These are phyloP conservation scores for Hypoxylon sp. DNA, from an alignment of 2,329 filamentous ascomycete genomes.

Conservation along the genomic window DNA sequence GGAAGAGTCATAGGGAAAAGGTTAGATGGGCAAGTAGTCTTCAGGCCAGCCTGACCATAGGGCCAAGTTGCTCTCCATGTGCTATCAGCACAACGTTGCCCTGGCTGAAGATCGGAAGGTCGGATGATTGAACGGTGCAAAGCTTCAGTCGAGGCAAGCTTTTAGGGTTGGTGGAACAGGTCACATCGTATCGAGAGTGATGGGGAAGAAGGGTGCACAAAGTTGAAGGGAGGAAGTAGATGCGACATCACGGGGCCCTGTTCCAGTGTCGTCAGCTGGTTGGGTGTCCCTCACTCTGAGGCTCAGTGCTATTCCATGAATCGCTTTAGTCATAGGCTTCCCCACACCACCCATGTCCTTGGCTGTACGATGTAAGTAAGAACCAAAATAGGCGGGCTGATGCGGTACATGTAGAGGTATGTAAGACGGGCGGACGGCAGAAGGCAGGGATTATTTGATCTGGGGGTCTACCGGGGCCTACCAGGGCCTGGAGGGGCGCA, in stretches of 20 bases:
- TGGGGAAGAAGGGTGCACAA: slow-evolving; percentile 23
- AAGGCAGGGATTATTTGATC: slow-evolving; percentile 19
- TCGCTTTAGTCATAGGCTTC: slow-evolving; percentile 37
- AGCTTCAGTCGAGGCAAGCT: slow-evolving; percentile 25
- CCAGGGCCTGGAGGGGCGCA: not conserved
- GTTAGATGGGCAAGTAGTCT: slow-evolving; percentile 25
- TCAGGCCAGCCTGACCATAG: slow-evolving; percentile 40
- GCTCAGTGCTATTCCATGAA: slow-evolving; percentile 19
- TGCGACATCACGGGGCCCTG: slow-evolving; percentile 49
- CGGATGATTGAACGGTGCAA: slow-evolving; percentile 46
- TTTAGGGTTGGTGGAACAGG: slow-evolving; percentile 43
- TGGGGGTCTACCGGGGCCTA: slow-evolving; percentile 29
- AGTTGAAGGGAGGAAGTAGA: slow-evolving; percentile 39
- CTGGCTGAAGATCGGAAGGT: slow-evolving; percentile 35
- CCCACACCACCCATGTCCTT: slow-evolving; percentile 29
- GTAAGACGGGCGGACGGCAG: slow-evolving; percentile 32
- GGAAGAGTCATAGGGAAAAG: slow-evolving; percentile 38
- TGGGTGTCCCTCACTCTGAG: slow-evolving; percentile 24
- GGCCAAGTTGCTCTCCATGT: slow-evolving; percentile 42
- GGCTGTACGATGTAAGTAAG: slow-evolving; percentile 11
- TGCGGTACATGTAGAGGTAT: slow-evolving; percentile 17
- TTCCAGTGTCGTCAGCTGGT: slow-evolving; percentile 37
- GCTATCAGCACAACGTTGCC: slow-evolving; percentile 45
- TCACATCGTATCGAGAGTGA: slow-evolving; percentile 49
- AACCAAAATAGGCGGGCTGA: slow-evolving; percentile 11